Conservation (phyloP, 2,329 filamentous ascomycete genomes). For the Penicillium paneum region DNA sequence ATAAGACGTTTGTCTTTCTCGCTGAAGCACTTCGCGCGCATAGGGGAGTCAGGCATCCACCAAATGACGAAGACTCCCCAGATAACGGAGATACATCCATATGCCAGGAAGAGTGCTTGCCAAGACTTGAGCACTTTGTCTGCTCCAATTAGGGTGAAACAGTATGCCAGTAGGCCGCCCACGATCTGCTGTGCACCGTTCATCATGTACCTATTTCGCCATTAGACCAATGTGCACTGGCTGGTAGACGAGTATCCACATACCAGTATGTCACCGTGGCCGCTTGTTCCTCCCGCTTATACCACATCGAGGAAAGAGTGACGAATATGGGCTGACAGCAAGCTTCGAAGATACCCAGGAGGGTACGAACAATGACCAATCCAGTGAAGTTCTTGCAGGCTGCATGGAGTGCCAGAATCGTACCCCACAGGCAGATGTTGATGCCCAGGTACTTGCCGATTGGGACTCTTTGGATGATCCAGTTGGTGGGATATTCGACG, state of each 20-base stretch:
- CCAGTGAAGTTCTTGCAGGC: constrained; percentile 59
- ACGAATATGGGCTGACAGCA: constrained; percentile 67
- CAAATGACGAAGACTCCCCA: constrained; percentile 63
- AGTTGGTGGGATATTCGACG: constrained; percentile 71
- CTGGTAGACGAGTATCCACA: background rate
- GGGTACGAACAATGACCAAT: constrained; percentile 58
- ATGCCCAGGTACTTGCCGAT: constrained; percentile 65
- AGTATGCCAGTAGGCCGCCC: constrained; percentile 64
- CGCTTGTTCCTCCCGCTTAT: constrained; percentile 65
- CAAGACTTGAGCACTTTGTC: constrained; percentile 59
- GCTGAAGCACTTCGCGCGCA: constrained; percentile 67
- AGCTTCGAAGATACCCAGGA: constrained; percentile 70
- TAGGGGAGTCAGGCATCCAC: constrained; percentile 67
- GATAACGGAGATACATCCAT: constrained; percentile 61
- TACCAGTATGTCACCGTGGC: constrained; percentile 66
- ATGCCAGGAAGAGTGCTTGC: constrained; percentile 67
- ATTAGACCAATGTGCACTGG: background rate
- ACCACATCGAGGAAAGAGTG: constrained; percentile 67
- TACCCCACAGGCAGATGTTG: constrained; percentile 64
- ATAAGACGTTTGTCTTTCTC: constrained; percentile 64
- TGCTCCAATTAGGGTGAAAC: constrained; percentile 49
- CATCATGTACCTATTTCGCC: constrained; percentile 61
- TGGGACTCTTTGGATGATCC: constrained; percentile 60
- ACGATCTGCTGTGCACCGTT: constrained; percentile 71
- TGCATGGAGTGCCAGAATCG: constrained; percentile 59